Percentiles rank a stretch among this genome's conserved stretches.
phyloP scores from a whole-genome alignment of 2,329 filamentous ascomycete species.

The Chalaropsis thielavioides region DNA sequence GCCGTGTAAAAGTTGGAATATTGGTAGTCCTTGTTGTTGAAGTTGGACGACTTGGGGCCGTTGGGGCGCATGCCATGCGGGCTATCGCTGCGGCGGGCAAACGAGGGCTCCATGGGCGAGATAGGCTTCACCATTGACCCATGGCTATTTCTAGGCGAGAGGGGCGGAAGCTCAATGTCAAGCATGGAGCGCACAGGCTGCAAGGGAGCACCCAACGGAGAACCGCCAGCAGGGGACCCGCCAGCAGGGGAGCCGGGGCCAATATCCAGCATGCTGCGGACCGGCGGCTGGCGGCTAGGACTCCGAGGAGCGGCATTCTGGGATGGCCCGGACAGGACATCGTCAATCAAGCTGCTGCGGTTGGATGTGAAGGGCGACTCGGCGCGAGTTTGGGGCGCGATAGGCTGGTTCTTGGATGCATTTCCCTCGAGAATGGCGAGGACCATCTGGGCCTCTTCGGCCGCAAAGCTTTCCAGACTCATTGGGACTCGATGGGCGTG shows the following conservation, averaged over 20 bases:
- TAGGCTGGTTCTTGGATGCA: slow-evolving; percentile 24
- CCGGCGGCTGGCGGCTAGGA: slow-evolving; percentile 32
- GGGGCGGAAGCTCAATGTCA: slow-evolving; percentile 28
- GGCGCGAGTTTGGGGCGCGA: slow-evolving; percentile 27
- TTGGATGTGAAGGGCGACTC: slow-evolving; percentile 53
- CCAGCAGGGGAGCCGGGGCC: slow-evolving; percentile 28
- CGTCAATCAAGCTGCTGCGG: slow-evolving; percentile 46
- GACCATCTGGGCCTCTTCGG: slow-evolving; percentile 63
- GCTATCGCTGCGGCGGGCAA: slow-evolving; percentile 11
- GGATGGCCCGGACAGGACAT: slow-evolving; percentile 20
- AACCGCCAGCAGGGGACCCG: slow-evolving; percentile 26
- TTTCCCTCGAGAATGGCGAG: slow-evolving; percentile 47
- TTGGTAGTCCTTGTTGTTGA: slow-evolving; percentile 39
- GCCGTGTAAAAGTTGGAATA: slow-evolving; percentile 45
- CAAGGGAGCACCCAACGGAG: slow-evolving; percentile 31
- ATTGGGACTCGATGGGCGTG: slow-evolving; percentile 33
- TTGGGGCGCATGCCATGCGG: slow-evolving; percentile 25
- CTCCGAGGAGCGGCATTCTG: slow-evolving; percentile 14
- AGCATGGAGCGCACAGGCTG: slow-evolving; percentile 39
- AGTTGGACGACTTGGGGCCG: slow-evolving; percentile 25
- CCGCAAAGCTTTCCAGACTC: slow-evolving; percentile 63
- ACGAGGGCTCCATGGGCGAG: slow-evolving; percentile 9
- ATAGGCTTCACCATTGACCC: slow-evolving; percentile 13
- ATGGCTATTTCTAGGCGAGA: slow-evolving; percentile 10
- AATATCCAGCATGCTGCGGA: slow-evolving; percentile 53